Evolutionary conservation across 2,329 filamentous ascomycete species (phyloP), one percentile per base, ranked within the genome.

Genomic region (Microsporum ferrugineum): DNA sequence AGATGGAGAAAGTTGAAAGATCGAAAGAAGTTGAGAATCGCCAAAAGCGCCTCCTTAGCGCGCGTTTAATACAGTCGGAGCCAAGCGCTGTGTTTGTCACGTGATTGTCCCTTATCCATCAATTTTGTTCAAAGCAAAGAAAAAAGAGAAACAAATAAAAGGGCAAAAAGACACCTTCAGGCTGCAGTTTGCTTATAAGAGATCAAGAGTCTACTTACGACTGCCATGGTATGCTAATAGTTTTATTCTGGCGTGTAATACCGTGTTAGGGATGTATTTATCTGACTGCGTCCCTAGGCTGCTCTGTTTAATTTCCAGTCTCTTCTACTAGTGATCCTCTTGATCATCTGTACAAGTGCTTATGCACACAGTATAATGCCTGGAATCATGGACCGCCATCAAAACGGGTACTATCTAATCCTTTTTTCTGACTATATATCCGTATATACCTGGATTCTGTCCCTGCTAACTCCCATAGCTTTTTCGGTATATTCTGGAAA

Each of bases 261-360:
- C 10, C 27, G 31, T 12, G 29, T 14, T 12, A 33, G 31, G 12
- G 23, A 5, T 14, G 45, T 8, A 29, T 49, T 43, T 36, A 27
- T 38, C 56, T 58, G 39, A 58, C 39, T 4, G 17, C 1, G 5
- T 27, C 47, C 41, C 58, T 70, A 96, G 94, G 88, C 94, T 63
- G 94, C 94, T 60, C 87, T 99, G 71, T 96, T 99, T 86, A 97
- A 97, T 79, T 97, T 99, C 80, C 91, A 96, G 76, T 95, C 91
- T 62, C 88, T 97, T 68, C 84, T 99, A 68, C 84, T 97, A 69
- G 92, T 96, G 67, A 85, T 99, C 70, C 85, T 99, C 58, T 87
- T 99, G 68, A 85, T 95, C 68, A 95, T 97, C 72, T 99, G 94
- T 82, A 96, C 94, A 61, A 91, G 89, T 75, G 86, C 94, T 64